Evolutionary conservation across 805 yeast genomes (phyloP), one percentile per base, ranked within the genome.

Genomic region (Ogataea parapolymorpha): DNA sequence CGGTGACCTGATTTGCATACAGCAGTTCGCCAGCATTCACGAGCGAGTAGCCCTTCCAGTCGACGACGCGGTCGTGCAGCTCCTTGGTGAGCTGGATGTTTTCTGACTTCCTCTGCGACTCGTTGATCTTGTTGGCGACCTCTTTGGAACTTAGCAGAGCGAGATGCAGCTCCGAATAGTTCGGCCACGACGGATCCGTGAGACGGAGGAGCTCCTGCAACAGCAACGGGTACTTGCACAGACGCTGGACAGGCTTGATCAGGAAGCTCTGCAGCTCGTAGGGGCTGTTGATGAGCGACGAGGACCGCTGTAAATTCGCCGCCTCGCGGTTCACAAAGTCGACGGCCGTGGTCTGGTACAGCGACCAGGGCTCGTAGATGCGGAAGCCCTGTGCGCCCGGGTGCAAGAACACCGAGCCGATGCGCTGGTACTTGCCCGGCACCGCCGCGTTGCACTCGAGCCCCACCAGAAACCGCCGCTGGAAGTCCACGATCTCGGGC

Each of bases 351-450:
- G 80, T 79, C 63, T 88, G 97, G 44, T 91, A 91, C 40, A 89
- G 73, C 18, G 97, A 86, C 91, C 96, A 93, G 6, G 95, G 89
- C 61, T 89, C 96, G 63, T 93, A 93, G 8, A 87, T 79, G 48
- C 79, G 82, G 67, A 93, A 93, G 20, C 89, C 91, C 26, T 80
- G 79, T 23, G 68, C 63, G 25, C 90, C 85, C 9, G 93, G 86
- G 61, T 84, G 95, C 45, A 85, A 72, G 61, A 93, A 91, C 2
- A 90, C 74, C 1, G 95, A 84, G 2, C 98, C 99, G 33, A 91
- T 79, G 46, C 96, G 73, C 63, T 90, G 96, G 54, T 78, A 78
- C 42, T 77, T 75, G 20, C 79, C 74, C 2, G 90, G 86, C 3
- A 84, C 83, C 30, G 77, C 67, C 4, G 88, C 80, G 64, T 91